Conservation (phyloP, 1,284 basidiomycete genomes). For the Austroboletus niveus region DNA sequence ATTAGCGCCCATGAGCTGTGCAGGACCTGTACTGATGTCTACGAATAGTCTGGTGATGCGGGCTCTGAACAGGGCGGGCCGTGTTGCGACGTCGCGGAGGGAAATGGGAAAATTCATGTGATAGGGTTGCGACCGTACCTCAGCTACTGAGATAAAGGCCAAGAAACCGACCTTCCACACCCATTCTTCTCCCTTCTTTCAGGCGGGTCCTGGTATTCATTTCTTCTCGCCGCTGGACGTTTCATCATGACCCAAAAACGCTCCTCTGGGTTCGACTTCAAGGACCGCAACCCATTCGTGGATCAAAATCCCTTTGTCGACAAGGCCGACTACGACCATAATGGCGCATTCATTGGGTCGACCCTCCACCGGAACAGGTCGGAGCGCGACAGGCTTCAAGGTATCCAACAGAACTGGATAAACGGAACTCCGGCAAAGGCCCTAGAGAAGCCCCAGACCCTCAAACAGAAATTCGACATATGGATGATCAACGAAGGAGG, state of each 20-base stretch:
- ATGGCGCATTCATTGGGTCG: constrained; percentile 19
- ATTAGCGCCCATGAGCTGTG: too few relatives aligned
- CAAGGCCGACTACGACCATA: constrained; percentile 19
- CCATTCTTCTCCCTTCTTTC: constrained; percentile 34
- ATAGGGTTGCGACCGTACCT: constrained; percentile 2
- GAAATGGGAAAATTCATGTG: constrained; percentile 8
- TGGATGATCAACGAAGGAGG: constrained; percentile 95
- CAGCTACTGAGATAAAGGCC: constrained; percentile 8
- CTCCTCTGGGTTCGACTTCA: constrained; percentile 70
- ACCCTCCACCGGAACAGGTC: constrained; percentile 76
- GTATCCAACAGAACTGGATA: constrained; percentile 58
- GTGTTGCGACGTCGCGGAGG: constrained; percentile 1
- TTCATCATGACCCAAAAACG: constrained; percentile 42
- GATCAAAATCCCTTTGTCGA: constrained; percentile 49
- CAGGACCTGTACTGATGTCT: too few relatives aligned
- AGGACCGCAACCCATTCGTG: constrained; percentile 53
- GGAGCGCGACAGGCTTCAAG: constrained; percentile 75
- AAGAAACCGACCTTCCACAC: not conserved
- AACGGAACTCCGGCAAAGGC: constrained; percentile 35
- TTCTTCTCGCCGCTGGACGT: constrained; percentile 35
- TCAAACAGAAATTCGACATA: constrained; percentile 50
- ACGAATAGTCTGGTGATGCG: too few relatives aligned
- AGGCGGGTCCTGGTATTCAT: constrained; percentile 48
- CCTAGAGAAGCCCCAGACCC: constrained; percentile 33
- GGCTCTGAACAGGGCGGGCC: too few relatives aligned